Conservation (phyloP, 495 filamentous ascomycete species). For the Hyaloscypha finlandica region DNA sequence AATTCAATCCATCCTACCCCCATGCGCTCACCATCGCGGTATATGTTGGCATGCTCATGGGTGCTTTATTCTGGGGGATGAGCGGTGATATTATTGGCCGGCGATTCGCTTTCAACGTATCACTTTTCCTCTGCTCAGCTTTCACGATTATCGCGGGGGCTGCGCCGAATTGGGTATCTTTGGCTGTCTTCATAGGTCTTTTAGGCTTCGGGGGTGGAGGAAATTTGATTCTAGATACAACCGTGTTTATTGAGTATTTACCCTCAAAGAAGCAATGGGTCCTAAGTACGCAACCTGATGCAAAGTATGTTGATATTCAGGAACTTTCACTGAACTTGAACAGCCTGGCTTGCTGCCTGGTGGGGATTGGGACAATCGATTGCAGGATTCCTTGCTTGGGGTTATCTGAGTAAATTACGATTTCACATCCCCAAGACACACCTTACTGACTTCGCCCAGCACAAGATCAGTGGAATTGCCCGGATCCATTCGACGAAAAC, state of each 20-base stretch:
- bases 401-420: constrained; percentile 59
- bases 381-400: constrained; percentile 76
- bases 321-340: constrained; percentile 5
- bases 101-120: constrained; percentile 73
- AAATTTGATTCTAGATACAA: constrained; percentile 69
- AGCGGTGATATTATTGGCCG: constrained; percentile 73
- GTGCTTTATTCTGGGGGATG: constrained; percentile 80
- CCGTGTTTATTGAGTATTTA: constrained; percentile 79
- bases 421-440: not conserved
- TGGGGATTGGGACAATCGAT: constrained; percentile 77
- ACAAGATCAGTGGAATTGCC: constrained; percentile 55
- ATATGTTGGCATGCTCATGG: constrained; percentile 70
- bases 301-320: not conserved
- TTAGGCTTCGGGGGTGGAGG: constrained; percentile 75
- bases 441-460: constrained; percentile 31
- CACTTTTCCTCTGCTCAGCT: constrained; percentile 64
- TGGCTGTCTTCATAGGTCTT: constrained; percentile 66
- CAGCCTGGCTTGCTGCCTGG: constrained; percentile 66
- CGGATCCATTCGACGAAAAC: constrained; percentile 36
- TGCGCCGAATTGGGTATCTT: constrained; percentile 66
- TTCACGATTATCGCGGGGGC: constrained; percentile 69
- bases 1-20: constrained; percentile 57
- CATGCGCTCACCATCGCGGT: constrained; percentile 62
- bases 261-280: constrained; percentile 76
- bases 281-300: constrained; percentile 43